A percentile compares a stretch with the other conserved stretches of the same genome.
phyloP scores from a whole-genome alignment of 2,329 filamentous ascomycete genomes.

The Fusarium neocosmosporiellum region DNA sequence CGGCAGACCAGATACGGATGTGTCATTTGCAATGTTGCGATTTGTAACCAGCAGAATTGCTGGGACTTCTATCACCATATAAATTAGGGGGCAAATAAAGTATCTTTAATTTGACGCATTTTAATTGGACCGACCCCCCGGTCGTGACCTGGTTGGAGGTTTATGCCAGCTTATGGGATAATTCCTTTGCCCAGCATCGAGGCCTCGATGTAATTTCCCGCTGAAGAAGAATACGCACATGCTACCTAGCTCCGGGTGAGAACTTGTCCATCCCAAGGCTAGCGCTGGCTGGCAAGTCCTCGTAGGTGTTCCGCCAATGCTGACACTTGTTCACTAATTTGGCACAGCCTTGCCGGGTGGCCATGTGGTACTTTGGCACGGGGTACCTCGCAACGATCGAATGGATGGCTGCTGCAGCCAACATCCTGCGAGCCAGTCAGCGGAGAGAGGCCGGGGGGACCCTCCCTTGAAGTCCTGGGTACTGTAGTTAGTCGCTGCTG shows the following conservation, averaged over 20 bases:
- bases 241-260: neutral
- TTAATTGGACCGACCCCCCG: too few species aligned
- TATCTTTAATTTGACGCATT: too few species aligned
- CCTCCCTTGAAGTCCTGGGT: neutral
- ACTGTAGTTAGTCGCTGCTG: neutral
- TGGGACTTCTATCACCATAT: too few species aligned
- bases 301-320: slow-evolving; percentile 29
- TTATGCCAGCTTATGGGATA: too few species aligned
- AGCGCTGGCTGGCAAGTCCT: neutral
- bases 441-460: neutral
- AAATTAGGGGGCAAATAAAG: too few species aligned
- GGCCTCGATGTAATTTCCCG: slow-evolving; percentile 3
- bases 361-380: slow-evolving; percentile 8
- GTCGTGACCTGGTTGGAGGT: too few species aligned
- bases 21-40: too few species aligned
- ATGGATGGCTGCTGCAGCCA: neutral
- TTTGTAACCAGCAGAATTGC: too few species aligned
- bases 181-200: neutral
- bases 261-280: neutral
- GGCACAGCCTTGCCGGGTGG: slow-evolving; percentile 25
- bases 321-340: slow-evolving; percentile 38
- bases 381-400: neutral
- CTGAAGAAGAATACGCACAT: neutral
- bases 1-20: too few species aligned
- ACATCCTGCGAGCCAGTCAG: neutral